Evolutionary conservation across 78 protist genomes (phyloP), one percentile per base, ranked within the genome.

Genomic region (Dictyostelium firmibasis): DNA sequence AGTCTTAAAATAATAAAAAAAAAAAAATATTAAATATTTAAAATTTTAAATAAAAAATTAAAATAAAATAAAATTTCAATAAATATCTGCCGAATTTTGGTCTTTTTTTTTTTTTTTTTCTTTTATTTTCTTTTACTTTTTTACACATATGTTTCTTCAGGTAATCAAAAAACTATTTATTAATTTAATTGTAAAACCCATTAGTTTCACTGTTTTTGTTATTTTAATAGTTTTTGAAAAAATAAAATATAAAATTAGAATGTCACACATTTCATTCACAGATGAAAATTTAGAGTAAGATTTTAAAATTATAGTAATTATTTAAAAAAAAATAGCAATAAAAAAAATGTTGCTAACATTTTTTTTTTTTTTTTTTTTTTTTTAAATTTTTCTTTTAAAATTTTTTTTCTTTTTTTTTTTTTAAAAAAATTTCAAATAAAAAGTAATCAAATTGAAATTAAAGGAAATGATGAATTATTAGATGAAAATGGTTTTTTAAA

Each of bases 401-500:
- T n/a, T n/a, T n/a, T n/a, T n/a, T n/a, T n/a, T n/a, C n/a, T n/a
- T n/a, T n/a, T n/a, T n/a, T n/a, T n/a, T n/a, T n/a, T n/a, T n/a
- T n/a, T n/a, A n/a, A n/a, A n/a, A n/a, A n/a, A n/a, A n/a, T n/a
- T n/a, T n/a, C n/a, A 81, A 9, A 60, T 0, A 13, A 1, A 13
- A 20, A 83, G 74, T 11, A 83, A 83, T 38, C 87, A 57, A 83
- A 36, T 57, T 64, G 84, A 78, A 60, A 29, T 83, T 36, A 83
- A 33, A 33, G 31, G 67, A 20, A 25, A 79, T 33, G 36, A 31
- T 23, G 86, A 88, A 38, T 64, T 88, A 36, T 79, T 88, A 41
- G 70, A 88, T 79, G 86, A 88, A 44, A 79, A 88, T 43, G 93
- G 93, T 8, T 1, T 31, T 10, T 79, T 88, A 25, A 53, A 79